Evolutionary conservation across 352 stramenopile genomes (phyloP).

Genomic region (Pythium biforme): DNA sequence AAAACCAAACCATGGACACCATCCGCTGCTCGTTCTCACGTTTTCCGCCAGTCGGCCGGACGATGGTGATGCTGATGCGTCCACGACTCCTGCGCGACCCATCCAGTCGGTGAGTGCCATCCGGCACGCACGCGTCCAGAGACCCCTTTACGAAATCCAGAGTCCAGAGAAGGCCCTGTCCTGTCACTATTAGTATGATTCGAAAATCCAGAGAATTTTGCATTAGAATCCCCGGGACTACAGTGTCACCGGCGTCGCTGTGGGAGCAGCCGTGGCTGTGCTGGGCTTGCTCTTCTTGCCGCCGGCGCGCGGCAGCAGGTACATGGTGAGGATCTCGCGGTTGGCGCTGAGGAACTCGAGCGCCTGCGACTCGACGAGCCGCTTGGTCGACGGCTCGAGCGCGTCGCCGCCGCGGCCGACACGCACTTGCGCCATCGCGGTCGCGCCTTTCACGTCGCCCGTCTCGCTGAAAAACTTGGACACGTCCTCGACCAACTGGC

Average conservation of each 20-base stretch:
- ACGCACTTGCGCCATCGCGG: constrained; percentile 56
- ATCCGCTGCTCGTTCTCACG: too few relatives aligned
- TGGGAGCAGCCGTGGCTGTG: neutral
- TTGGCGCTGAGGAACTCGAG: constrained; percentile 77
- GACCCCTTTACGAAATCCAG: constrained; percentile 4
- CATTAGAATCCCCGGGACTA: neutral
- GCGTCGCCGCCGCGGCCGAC: constrained; percentile 59
- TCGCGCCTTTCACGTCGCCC: constrained; percentile 62
- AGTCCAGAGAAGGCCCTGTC: neutral
- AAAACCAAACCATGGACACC: too few relatives aligned
- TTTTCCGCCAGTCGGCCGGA: too few relatives aligned
- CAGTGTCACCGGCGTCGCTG: neutral
- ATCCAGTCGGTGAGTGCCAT: neutral
- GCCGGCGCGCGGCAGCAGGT: constrained; percentile 51
- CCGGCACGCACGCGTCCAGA: neutral
- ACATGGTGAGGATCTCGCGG: constrained; percentile 80
- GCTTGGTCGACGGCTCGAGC: constrained; percentile 66
- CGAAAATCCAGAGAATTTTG: neutral
- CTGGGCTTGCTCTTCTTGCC: constrained; percentile 24
- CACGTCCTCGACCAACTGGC: constrained; percentile 61
- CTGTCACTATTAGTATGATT: neutral
- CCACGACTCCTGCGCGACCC: too few relatives aligned
- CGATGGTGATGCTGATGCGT: too few relatives aligned
- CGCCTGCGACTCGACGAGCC: constrained; percentile 74
- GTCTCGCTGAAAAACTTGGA: constrained; percentile 58